These are phyloP conservation scores for Pulicaria dysenterica DNA, from an alignment of 129 eudicot species.

Conservation along the genomic window DNA sequence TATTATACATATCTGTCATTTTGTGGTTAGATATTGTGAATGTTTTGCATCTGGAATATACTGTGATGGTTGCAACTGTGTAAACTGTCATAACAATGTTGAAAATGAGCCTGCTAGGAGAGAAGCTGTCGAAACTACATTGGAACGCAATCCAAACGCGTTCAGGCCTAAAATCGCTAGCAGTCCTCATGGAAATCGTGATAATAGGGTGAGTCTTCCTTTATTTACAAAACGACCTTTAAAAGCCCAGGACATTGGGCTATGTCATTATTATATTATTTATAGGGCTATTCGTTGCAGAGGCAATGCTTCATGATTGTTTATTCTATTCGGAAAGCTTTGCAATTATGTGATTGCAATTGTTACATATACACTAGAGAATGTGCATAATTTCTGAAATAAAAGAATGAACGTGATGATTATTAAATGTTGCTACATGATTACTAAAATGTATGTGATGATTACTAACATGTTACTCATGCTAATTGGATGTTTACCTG, in stretches of 20 bases:
- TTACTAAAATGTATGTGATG: background rate
- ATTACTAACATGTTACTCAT: background rate
- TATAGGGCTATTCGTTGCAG: conserved; percentile 5
- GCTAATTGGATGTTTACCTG: background rate
- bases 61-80: conserved; percentile 96
- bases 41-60: conserved; percentile 97
- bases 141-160: conserved; percentile 95
- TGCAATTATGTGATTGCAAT: conserved; percentile 4
- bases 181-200: conserved; percentile 83
- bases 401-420: conserved; percentile 7
- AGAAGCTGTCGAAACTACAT: conserved; percentile 84
- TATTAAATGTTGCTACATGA: background rate
- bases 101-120: conserved; percentile 87
- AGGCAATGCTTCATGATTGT: conserved; percentile 1
- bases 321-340: background rate
- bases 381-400: conserved; percentile 2
- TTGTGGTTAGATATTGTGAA: conserved; percentile 79
- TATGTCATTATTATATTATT: background rate
- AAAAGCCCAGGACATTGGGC: background rate
- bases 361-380: conserved; percentile 15
- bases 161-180: conserved; percentile 89
- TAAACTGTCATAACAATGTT: conserved; percentile 83
- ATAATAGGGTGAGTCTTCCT: conserved; percentile 46
- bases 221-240: background rate
- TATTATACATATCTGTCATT: background rate